Conservation (phyloP, 306 rosid species). For the Cajanus cajan region DNA sequence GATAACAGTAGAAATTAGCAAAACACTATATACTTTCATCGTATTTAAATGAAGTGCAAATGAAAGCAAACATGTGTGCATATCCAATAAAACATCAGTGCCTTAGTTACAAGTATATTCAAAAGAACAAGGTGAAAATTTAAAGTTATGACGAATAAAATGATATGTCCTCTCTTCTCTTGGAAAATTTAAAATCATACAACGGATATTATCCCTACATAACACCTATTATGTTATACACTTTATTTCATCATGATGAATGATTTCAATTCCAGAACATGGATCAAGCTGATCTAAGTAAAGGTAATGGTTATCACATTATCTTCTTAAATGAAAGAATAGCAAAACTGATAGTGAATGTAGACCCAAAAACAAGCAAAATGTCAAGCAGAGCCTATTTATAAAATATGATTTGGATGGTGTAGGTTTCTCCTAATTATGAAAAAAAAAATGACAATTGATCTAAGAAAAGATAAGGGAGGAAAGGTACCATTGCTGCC, state of each 20-base stretch:
- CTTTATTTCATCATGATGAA: neutral
- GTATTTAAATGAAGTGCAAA: neutral
- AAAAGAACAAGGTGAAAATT: neutral
- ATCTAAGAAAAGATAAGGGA: neutral
- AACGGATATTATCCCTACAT: neutral
- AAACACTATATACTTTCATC: neutral
- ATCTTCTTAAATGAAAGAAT: neutral
- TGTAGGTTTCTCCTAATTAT: neutral
- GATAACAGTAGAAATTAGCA: neutral
- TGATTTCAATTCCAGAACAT: slow-evolving; percentile 11
- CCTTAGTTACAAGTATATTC: neutral
- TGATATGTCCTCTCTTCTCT: neutral
- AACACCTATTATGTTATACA: neutral
- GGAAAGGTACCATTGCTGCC: neutral
- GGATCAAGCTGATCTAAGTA: neutral
- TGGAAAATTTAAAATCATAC: neutral
- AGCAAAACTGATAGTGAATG: neutral
- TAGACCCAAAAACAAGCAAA: neutral
- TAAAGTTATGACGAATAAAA: neutral
- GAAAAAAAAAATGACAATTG: neutral
- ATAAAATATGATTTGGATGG: neutral
- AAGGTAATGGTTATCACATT: neutral
- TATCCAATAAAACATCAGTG: neutral
- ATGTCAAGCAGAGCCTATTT: neutral
- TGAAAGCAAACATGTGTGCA: neutral